Evolutionary conservation across 2,329 filamentous ascomycete species (phyloP), one percentile per base, ranked within the genome.

Genomic region (Macroventuria anomochaeta): DNA sequence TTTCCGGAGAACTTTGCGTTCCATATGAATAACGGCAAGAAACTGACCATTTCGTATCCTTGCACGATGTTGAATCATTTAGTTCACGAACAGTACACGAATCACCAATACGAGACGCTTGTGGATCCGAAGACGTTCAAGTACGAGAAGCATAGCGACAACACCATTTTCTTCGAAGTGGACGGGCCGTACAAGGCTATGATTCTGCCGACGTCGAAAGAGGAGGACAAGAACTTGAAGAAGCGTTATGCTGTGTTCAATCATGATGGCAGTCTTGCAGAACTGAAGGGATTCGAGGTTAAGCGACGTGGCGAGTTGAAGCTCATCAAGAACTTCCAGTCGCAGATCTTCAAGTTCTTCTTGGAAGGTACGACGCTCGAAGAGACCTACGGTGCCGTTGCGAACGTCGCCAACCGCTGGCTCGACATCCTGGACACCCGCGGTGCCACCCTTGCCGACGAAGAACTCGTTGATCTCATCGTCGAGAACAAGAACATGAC

Each of bases 221-320:
- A 99, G 73, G 95, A 97, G 75, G 93, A 97, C 79, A 99, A 97
- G 81, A 99, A 99, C 76, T 81, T 99, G 83, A 99, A 99, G 80
- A 99, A 99, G 78, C 87, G 95, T 70, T 99, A 99, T 72, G 95
- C 96, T 33, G 95, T 99, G 3, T 99, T 99, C 84, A 99, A 99
- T 69, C 90, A 97, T 58, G 95, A 99, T 67, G 95, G 96, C 32
- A 96, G 88, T 74, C 81, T 99, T 46, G 95, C 95, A 12, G 95
- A 99, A 72, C 76, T 99, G 70, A 99, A 99, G 71, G 95, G 95
- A 5, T 99, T 99, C 70, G 95, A 99, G 70, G 88, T 99, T 62
- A 99, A 99, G 80, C 88, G 95, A 72, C 85, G 95, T 84, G 95
- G 95, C 81, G 95, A 99, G 78, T 80, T 99, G 64, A 99, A 99